Conservation (phyloP, 345 rosid genomes). For the Hypericum perforatum region DNA sequence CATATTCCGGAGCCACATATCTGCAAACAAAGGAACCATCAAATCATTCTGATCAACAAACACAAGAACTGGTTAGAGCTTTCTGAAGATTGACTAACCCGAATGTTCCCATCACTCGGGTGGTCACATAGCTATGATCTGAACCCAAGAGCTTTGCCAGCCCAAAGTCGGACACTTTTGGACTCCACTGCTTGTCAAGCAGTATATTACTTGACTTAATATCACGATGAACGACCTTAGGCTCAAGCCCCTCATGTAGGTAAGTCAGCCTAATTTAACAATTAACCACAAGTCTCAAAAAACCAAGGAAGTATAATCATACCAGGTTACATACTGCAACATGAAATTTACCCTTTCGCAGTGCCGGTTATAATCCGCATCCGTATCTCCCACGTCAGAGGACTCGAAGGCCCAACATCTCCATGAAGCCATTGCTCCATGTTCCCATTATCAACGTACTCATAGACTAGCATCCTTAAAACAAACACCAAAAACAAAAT, state of each 20-base stretch:
- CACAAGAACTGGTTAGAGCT: background rate
- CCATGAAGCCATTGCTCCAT: slow-evolving; percentile 29
- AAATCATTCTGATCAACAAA: background rate
- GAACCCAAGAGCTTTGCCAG: slow-evolving; percentile 81
- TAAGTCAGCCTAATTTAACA: slow-evolving; percentile 48
- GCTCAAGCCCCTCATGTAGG: slow-evolving; percentile 93
- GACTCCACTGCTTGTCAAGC: slow-evolving; percentile 82
- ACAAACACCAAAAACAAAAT: slow-evolving; percentile 5
- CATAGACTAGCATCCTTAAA: slow-evolving; percentile 84
- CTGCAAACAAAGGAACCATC: slow-evolving; percentile 25
- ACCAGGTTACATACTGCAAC: background rate
- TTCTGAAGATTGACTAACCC: slow-evolving; percentile 42
- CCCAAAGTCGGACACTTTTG: slow-evolving; percentile 93
- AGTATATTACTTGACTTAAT: slow-evolving; percentile 81
- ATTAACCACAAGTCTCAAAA: background rate
- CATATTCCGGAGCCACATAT: slow-evolving; percentile 94
- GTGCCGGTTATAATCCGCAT: slow-evolving; percentile 25
- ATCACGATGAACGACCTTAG: slow-evolving; percentile 91
- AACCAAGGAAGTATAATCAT: background rate
- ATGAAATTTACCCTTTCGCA: slow-evolving; percentile 61
- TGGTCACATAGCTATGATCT: slow-evolving; percentile 67
- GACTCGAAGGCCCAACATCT: slow-evolving; percentile 22
- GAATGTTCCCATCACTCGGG: slow-evolving; percentile 96
- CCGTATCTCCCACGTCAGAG: slow-evolving; percentile 26
- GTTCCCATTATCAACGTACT: slow-evolving; percentile 64